Evolutionary conservation across 2,329 filamentous ascomycete species (phyloP).

Genomic region (Arachnomyces sp.): DNA sequence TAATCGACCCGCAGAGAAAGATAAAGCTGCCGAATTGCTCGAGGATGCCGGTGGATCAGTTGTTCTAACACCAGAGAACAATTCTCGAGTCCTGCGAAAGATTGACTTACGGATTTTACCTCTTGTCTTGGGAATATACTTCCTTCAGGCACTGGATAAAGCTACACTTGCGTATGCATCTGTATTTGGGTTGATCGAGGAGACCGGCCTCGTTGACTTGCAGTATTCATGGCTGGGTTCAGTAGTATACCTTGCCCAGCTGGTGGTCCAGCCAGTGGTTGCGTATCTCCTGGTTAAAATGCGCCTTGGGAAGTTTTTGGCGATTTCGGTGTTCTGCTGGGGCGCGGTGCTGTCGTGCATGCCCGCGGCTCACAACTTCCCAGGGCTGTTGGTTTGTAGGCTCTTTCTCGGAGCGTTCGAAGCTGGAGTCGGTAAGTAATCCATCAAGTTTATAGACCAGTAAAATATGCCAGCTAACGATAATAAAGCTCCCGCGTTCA

Average conservation of each 20-base stretch:
- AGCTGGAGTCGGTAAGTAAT: conserved; percentile 28
- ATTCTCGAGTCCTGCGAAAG: conserved; percentile 42
- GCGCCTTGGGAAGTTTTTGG: conserved; percentile 53
- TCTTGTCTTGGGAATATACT: conserved; percentile 53
- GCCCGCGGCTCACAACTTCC: conserved; percentile 45
- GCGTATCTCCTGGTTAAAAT: conserved; percentile 51
- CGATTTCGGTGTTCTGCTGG: conserved; percentile 44
- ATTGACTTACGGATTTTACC: conserved; percentile 47
- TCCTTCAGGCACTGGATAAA: conserved; percentile 56
- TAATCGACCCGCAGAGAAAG: conserved; percentile 19
- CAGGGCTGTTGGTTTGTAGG: conserved; percentile 42
- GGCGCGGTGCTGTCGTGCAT: conserved; percentile 45
- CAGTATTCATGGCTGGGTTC: conserved; percentile 47
- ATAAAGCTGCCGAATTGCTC: conserved; percentile 45
- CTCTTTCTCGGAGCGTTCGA: conserved; percentile 54
- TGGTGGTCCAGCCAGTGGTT: conserved; percentile 45
- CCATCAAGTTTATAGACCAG: no score
- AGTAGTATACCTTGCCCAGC: conserved; percentile 48
- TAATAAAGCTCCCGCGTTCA: conserved; percentile 39
- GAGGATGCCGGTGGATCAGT: conserved; percentile 39
- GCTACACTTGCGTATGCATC: conserved; percentile 54
- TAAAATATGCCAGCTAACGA: background rate
- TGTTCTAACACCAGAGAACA: conserved; percentile 45
- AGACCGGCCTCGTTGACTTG: conserved; percentile 48
- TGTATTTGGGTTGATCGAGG: conserved; percentile 54